Conservation (phyloP, 2,329 filamentous ascomycete species). For the Xylariaceae sp. region DNA sequence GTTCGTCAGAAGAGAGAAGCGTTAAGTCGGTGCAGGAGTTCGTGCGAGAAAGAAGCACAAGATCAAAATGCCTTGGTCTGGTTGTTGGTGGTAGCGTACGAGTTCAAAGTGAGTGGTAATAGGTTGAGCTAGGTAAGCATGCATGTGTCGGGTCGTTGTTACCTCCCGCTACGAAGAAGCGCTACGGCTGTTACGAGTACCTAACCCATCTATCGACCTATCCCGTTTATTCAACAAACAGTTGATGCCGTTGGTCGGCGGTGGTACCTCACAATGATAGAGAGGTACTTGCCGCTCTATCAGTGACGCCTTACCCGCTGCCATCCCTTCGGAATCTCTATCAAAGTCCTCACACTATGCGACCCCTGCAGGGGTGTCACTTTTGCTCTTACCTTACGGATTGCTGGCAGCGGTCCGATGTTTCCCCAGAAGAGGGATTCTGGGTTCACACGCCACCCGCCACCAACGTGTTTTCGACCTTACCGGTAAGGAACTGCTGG, state of each 20-base stretch:
- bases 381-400: not conserved
- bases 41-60: not conserved
- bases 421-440: slow-evolving; percentile 21
- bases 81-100: no score
- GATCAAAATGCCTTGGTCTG: not conserved
- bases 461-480: not conserved
- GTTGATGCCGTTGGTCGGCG: no score
- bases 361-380: not conserved
- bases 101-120: not conserved
- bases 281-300: not conserved
- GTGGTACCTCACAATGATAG: no score
- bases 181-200: not conserved
- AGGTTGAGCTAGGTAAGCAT: not conserved
- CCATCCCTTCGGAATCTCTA: not conserved
- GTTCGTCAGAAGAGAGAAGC: not conserved
- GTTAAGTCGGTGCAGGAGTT: not conserved
- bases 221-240: not conserved
- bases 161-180: not conserved
- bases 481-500: not conserved
- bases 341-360: not conserved
- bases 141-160: not conserved
- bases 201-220: not conserved
- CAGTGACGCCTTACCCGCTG: not conserved
- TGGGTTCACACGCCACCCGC: not conserved
- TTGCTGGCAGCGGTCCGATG: slow-evolving; percentile 23